Evolutionary conservation across 2,329 filamentous ascomycete species (phyloP), one percentile per base, ranked within the genome.

Genomic region (Camptophora hylomeconis): DNA sequence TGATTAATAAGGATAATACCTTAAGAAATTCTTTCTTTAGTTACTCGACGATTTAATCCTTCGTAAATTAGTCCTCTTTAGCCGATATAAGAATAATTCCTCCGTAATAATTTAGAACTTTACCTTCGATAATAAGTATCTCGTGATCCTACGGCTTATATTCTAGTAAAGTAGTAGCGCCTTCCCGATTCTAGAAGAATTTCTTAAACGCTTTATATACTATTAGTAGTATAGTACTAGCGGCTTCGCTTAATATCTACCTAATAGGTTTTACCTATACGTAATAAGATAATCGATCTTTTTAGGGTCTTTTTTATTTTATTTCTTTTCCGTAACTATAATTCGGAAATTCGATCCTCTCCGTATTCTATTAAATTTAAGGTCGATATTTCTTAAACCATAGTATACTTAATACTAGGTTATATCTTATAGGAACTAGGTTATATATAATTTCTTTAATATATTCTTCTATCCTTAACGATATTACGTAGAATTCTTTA

Each of bases 1-100:
- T 12, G n/a, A 29, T 29, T 14, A 10, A 10, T 11, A 15, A 26
- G 5, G 24, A 5, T 21, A 22, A 13, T 29, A 10, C 17, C 8
- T 19, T 23, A 6, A 21, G 11, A 21, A 21, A 14, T 8, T 22
- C 17, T 21, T 29, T 29, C 17, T 21, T 12, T 14, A 29, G n/a
- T 5, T 14, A 13, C 7, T 20, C 22, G 14, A 21, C 19, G 3
- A 29, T 4, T 12, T 29, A 29, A 12, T 22, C 8, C 6, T 14
- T 6, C 3, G 22, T 10, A n/a, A 18, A 12, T 12, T 5, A n/a
- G 10, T 20, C 10, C n/a, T 22, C 12, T 14, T 29, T 8, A 12
- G 14, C 9, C 17, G 17, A 13, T 29, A 29, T 4, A 7, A n/a
- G 19, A 9, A n/a, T 13, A 12, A 5, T 24, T 24, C 15, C 21